phyloP scores from a whole-genome alignment of 768 basidiomycete genomes.

The Suillus occidentalis region DNA sequence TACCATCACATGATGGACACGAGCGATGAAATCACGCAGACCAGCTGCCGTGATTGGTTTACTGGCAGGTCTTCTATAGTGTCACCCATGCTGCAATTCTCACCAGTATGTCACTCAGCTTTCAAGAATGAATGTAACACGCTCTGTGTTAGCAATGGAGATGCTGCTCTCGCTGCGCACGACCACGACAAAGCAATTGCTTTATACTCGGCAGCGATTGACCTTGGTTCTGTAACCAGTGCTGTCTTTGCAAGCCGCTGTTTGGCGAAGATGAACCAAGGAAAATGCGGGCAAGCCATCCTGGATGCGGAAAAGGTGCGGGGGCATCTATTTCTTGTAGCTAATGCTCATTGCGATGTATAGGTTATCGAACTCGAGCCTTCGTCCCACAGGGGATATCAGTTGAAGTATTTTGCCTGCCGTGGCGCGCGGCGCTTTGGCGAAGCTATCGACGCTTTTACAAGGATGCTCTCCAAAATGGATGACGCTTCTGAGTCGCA shows the following conservation, averaged over 20 bases:
- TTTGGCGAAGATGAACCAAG: not conserved
- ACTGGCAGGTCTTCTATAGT: not conserved
- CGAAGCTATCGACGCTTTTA: not conserved
- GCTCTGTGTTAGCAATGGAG: not conserved
- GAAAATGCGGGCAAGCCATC: not conserved
- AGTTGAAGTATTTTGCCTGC: not conserved
- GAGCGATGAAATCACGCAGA: not conserved
- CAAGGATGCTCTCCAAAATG: not conserved
- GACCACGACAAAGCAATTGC: not conserved
- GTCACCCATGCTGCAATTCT: not conserved
- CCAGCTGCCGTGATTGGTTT: not conserved
- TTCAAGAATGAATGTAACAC: not conserved
- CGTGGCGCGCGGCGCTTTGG: not conserved
- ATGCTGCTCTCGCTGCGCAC: not conserved
- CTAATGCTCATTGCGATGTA: not conserved
- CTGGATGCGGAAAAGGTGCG: not conserved
- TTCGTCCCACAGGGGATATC: not conserved
- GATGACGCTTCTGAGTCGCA: not conserved
- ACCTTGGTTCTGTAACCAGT: not conserved
- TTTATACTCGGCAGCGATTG: not conserved
- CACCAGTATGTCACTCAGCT: not conserved
- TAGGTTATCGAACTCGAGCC: not conserved
- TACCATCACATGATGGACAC: not conserved
- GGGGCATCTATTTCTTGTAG: not conserved
- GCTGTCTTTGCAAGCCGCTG: not conserved